Percentiles rank a stretch among this genome's conserved stretches.
phyloP scores from a whole-genome alignment of 306 rosid genomes.

The Styphnolobium japonicum region DNA sequence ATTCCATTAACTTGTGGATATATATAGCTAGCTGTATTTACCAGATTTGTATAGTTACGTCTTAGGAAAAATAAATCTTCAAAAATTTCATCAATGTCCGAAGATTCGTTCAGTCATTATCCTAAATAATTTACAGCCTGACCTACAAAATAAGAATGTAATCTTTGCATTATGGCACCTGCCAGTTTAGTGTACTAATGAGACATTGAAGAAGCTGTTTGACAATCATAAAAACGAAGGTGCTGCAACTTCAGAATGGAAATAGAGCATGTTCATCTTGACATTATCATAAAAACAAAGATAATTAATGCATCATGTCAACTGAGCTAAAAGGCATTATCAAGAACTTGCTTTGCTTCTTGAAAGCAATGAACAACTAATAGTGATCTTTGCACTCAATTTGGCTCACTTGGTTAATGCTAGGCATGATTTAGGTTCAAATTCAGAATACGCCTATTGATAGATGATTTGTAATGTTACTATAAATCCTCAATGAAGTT shows the following conservation, averaged over 20 bases:
- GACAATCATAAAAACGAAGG: background rate
- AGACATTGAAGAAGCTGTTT: background rate
- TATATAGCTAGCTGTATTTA: constrained; percentile 37
- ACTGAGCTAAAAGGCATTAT: too few species aligned
- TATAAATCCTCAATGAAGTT: too few species aligned
- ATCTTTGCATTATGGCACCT: background rate
- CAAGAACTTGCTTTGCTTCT: too few species aligned
- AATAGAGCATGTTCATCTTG: background rate
- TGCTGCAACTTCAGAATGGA: background rate
- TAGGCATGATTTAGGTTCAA: too few species aligned
- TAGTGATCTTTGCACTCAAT: too few species aligned
- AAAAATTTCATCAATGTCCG: constrained; percentile 5
- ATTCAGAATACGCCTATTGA: too few species aligned
- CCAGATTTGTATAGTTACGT: constrained; percentile 62
- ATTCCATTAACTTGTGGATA: constrained; percentile 54
- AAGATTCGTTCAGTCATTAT: constrained; percentile 5
- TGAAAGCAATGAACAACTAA: too few species aligned
- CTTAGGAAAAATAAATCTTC: constrained; percentile 37
- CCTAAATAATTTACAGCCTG: constrained; percentile 8
- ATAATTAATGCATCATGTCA: too few species aligned
- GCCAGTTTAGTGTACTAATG: background rate
- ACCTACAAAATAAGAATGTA: background rate
- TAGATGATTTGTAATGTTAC: too few species aligned
- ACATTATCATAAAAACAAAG: too few species aligned
- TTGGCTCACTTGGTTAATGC: too few species aligned